Evolutionary conservation across 768 basidiomycete genomes (phyloP).

Genomic region (Rhizopogon sp.): DNA sequence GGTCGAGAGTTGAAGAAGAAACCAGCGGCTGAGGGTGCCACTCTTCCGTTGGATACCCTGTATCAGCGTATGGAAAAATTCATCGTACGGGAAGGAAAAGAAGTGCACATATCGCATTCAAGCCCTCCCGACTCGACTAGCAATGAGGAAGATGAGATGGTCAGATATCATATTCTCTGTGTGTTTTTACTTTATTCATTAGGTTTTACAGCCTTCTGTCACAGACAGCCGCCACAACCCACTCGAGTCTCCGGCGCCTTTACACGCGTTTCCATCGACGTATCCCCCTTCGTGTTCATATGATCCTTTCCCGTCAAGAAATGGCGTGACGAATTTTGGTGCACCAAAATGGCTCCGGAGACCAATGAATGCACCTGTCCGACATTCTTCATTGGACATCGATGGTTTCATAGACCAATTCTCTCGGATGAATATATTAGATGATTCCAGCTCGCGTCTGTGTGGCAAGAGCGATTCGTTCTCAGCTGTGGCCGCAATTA

Average conservation of each 20-base stretch:
- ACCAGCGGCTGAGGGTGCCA: slow-evolving; percentile 11
- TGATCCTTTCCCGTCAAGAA: slow-evolving; percentile 14
- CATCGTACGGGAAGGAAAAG: slow-evolving; percentile 14
- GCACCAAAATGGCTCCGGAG: slow-evolving; percentile 6
- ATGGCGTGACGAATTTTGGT: background rate
- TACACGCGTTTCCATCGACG: slow-evolving; percentile 17
- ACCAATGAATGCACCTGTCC: background rate
- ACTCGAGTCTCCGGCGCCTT: slow-evolving; percentile 12
- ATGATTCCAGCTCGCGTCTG: background rate
- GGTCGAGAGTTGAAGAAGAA: slow-evolving; percentile 27
- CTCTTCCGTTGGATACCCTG: slow-evolving; percentile 20
- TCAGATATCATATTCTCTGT: background rate
- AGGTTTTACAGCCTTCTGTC: background rate
- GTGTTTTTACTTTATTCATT: background rate
- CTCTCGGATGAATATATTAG: slow-evolving; percentile 7
- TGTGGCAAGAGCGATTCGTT: background rate
- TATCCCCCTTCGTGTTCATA: slow-evolving; percentile 13
- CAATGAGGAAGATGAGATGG: slow-evolving; percentile 7
- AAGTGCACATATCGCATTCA: background rate
- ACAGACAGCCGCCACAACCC: background rate
- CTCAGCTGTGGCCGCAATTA: slow-evolving; percentile 10
- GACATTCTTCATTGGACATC: background rate
- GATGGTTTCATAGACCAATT: slow-evolving; percentile 6
- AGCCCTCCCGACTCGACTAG: slow-evolving; percentile 9
- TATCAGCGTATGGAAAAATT: slow-evolving; percentile 22